phyloP scores from a whole-genome alignment of 768 basidiomycete genomes.

The Agrocybe praecox region DNA sequence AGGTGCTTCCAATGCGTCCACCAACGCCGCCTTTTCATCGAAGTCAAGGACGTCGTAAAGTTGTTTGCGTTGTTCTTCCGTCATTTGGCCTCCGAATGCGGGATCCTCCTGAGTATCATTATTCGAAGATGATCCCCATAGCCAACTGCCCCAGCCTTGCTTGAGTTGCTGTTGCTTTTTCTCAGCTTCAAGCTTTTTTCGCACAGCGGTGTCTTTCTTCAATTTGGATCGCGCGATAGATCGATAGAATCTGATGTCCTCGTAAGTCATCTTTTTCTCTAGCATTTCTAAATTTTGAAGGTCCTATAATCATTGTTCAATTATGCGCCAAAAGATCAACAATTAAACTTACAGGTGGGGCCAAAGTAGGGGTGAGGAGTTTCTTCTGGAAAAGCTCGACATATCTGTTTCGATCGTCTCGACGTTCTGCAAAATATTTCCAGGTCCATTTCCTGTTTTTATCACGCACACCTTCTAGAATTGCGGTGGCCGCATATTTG shows the following conservation, averaged over 20 bases:
- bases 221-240: conserved; percentile 90
- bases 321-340: neutral
- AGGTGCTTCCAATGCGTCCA: conserved; percentile 69
- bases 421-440: conserved; percentile 84
- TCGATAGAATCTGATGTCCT: conserved; percentile 96
- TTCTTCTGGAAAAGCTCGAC: conserved; percentile 85
- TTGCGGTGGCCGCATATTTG: conserved; percentile 78
- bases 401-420: conserved; percentile 86
- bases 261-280: conserved; percentile 86
- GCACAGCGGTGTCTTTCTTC: conserved; percentile 79
- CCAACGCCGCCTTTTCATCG: conserved; percentile 81
- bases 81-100: conserved; percentile 71
- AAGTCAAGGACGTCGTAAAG: conserved; percentile 91
- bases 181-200: conserved; percentile 70
- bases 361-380: conserved; percentile 47
- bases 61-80: conserved; percentile 87
- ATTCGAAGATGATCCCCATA: conserved; percentile 68
- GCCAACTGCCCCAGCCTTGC: conserved; percentile 72
- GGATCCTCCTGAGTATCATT: conserved; percentile 48
- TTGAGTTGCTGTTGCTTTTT: conserved; percentile 55
- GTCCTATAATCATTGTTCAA: conserved; percentile 43
- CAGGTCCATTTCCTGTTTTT: conserved; percentile 88
- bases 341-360: conserved; percentile 51
- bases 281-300: conserved; percentile 55
- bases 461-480: conserved; percentile 82